phyloP scores from a whole-genome alignment of 1,284 basidiomycete species.

The Heterobasidion irregulare region DNA sequence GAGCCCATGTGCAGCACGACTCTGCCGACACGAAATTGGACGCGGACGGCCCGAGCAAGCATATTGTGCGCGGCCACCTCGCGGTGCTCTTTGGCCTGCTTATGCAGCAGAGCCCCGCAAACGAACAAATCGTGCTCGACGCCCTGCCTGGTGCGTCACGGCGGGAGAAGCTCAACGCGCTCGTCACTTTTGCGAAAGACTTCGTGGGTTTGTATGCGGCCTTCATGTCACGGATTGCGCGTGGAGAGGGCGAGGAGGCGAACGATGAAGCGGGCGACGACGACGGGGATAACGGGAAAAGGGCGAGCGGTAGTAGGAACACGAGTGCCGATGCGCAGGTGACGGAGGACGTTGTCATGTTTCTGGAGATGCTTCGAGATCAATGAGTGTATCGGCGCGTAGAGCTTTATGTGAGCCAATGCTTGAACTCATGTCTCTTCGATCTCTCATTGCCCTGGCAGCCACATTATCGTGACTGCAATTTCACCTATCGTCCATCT shows the following conservation, averaged over 20 bases:
- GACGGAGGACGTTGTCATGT: conserved; percentile 40
- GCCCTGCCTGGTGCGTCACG: conserved; percentile 28
- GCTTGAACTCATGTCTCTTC: too few species aligned
- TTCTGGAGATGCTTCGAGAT: conserved; percentile 31
- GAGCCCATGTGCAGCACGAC: conserved; percentile 28
- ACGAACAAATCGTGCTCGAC: conserved; percentile 36
- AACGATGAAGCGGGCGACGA: conserved; percentile 18
- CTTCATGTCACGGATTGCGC: conserved; percentile 21
- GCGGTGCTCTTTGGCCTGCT: conserved; percentile 68
- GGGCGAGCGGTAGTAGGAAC: conserved; percentile 8
- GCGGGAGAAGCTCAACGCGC: conserved; percentile 30
- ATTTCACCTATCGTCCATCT: too few species aligned
- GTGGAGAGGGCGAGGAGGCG: conserved; percentile 14
- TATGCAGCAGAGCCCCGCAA: conserved; percentile 36
- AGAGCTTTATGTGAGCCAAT: too few species aligned
- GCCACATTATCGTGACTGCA: too few species aligned
- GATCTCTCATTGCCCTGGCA: too few species aligned
- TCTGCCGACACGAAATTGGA: conserved; percentile 7
- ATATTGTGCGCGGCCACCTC: conserved; percentile 58
- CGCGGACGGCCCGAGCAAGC: conserved; percentile 24
- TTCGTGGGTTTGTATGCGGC: conserved; percentile 49
- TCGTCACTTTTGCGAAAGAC: conserved; percentile 45
- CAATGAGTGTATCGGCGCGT: neutral
- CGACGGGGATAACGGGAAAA: conserved; percentile 14
- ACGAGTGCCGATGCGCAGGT: conserved; percentile 30